Evolutionary conservation across 257 asterid species (phyloP).

Genomic region (Solanum habrochaites): DNA sequence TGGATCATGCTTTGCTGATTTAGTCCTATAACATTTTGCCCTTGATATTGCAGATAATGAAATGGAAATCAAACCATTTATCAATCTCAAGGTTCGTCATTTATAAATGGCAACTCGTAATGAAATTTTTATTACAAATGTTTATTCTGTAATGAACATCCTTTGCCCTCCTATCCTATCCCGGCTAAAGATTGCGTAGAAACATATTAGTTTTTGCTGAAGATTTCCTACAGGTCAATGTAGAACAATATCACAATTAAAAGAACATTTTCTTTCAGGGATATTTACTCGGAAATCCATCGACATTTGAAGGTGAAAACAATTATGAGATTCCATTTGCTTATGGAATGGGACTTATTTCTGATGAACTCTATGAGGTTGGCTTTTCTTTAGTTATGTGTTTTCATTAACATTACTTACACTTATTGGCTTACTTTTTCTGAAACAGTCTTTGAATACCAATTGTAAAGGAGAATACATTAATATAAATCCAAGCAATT

Average conservation of each 20-base stretch:
- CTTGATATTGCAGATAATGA: conserved; percentile 10
- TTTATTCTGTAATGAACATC: neutral
- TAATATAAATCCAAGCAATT: neutral
- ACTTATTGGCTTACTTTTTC: neutral
- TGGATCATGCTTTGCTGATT: neutral
- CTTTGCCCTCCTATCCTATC: neutral
- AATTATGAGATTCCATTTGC: neutral
- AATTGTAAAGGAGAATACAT: conserved; percentile 8
- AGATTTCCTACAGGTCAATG: neutral
- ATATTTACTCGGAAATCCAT: conserved; percentile 15
- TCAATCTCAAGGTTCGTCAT: conserved; percentile 9
- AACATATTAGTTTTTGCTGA: neutral
- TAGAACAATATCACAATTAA: neutral
- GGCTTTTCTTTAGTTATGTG: neutral
- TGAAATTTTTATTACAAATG: neutral
- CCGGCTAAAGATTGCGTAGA: neutral
- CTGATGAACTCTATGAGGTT: conserved; percentile 9
- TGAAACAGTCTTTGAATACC: conserved; percentile 5
- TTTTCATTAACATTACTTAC: neutral
- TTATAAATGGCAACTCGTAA: neutral
- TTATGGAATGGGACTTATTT: conserved; percentile 12
- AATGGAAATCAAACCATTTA: neutral
- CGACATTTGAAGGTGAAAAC: neutral
- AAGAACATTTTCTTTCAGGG: conserved; percentile 3
- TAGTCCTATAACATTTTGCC: neutral